Evolutionary conservation across 192 early-diverging fungal genomes (phyloP), one percentile per base, ranked within the genome.

Genomic region (Chytriomyces confervae): DNA sequence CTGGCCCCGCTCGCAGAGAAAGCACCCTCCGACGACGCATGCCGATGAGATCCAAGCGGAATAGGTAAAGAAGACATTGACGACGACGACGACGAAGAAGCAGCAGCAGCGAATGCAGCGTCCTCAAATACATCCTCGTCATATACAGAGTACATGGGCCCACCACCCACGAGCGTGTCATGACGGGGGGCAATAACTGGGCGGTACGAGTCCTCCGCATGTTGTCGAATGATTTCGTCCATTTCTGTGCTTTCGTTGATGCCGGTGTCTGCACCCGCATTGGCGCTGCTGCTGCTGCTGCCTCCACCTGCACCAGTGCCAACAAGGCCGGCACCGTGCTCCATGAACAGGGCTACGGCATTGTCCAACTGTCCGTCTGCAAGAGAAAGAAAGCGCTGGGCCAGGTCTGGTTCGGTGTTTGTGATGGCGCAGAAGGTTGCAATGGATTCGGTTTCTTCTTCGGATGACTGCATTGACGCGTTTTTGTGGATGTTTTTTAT

Each of bases 151-250:
- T 27, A 49, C 23, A 49, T 50, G 57, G 24, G 24, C 8, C 81
- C 86, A 18, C 79, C 84, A 23, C 91, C 93, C 13, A 92, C 86
- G 13, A 95, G 82, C 50, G 94, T 91, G 62, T 95, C 95, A 27
- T 89, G 84, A 46, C 86, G 91, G 0, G 95, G 87, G 1, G 95
- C 93, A 77, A 98, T 95, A 0, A 95, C 95, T 6, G 95, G 92
- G 61, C 96, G 86, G 16, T 95, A 90, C 50, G 66, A 73, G 48
- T 86, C 79, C 45, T 88, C 85, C 36, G 36, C 36, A 36, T 36
- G 3, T 36, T 36, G 36, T 36, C 36, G 36, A 36, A 36, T 36
- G 36, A 36, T 36, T 67, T 86, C 77, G n/a, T 83, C 82, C 43
- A 82, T 79, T 24, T 84, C 29, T 24, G 50, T 27, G 13, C 69